phyloP scores from a whole-genome alignment of 805 yeast species.

The Schwanniomyces polymorphus region DNA sequence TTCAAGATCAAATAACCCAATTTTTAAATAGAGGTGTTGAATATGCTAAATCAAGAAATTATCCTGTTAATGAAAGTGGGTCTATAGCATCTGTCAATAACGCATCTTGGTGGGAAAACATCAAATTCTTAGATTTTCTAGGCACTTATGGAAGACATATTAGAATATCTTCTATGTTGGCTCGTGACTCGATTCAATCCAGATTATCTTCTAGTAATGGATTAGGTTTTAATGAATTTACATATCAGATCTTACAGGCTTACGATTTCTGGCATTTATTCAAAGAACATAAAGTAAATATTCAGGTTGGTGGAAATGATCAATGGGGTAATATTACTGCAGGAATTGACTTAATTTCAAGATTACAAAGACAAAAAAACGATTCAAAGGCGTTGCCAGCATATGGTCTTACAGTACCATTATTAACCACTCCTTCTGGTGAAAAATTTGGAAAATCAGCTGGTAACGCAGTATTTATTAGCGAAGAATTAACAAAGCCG shows the following conservation, averaged over 20 bases:
- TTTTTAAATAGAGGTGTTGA: slow-evolving; percentile 63
- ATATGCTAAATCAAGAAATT: slow-evolving; percentile 57
- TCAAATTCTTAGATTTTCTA: slow-evolving; percentile 76
- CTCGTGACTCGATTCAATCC: slow-evolving; percentile 81
- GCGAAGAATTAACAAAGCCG: slow-evolving; percentile 69
- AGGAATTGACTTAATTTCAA: slow-evolving; percentile 81
- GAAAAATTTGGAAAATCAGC: slow-evolving; percentile 96
- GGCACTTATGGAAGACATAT: slow-evolving; percentile 75
- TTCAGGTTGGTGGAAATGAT: slow-evolving; percentile 95
- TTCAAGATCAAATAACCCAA: slow-evolving; percentile 57
- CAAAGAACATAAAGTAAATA: slow-evolving; percentile 53
- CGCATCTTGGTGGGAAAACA: slow-evolving; percentile 80
- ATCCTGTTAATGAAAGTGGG: slow-evolving; percentile 37
- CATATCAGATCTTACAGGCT: slow-evolving; percentile 91
- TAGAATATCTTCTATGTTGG: slow-evolving; percentile 82
- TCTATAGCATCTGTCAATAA: slow-evolving; percentile 56
- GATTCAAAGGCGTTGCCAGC: slow-evolving; percentile 28
- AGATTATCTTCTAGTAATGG: slow-evolving; percentile 71
- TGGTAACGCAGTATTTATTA: slow-evolving; percentile 92
- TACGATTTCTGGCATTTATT: slow-evolving; percentile 87
- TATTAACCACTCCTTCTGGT: slow-evolving; percentile 84
- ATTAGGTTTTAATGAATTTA: slow-evolving; percentile 89
- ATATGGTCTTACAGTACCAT: slow-evolving; percentile 86
- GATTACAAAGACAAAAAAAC: slow-evolving; percentile 39
- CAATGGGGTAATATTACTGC: slow-evolving; percentile 99